These are phyloP conservation scores for Hexamita inflata DNA, from an alignment of 208 protist species.

Conservation along the genomic window DNA sequence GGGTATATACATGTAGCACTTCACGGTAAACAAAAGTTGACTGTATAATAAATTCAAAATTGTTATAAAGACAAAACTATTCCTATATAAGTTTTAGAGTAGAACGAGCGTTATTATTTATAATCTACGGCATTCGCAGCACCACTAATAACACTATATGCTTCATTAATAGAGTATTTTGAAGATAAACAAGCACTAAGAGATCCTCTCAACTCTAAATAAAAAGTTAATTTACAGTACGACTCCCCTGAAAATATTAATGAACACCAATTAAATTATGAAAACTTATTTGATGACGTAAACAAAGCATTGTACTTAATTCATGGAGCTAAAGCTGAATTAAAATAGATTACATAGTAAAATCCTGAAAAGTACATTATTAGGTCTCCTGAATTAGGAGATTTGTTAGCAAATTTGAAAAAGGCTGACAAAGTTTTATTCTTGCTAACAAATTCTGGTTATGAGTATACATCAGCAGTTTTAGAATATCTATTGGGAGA, in stretches of 20 bases:
- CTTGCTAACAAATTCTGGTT: neutral
- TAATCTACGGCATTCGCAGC: neutral
- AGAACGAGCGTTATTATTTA: neutral
- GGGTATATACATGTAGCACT: neutral
- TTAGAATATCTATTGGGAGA: neutral
- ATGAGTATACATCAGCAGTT: neutral
- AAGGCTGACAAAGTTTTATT: neutral
- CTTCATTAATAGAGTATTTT: neutral
- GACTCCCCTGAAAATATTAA: neutral
- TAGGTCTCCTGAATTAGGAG: neutral
- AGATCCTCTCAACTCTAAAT: neutral
- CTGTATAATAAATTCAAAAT: neutral
- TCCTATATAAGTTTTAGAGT: neutral
- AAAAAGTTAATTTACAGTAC: neutral
- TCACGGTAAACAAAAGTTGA: neutral
- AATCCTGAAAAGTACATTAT: neutral
- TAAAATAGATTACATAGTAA: neutral
- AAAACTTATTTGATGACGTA: neutral
- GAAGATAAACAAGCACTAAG: neutral
- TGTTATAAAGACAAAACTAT: neutral
- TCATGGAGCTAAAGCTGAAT: neutral
- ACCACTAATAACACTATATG: neutral
- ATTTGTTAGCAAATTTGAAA: neutral
- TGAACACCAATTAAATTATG: neutral
- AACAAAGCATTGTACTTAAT: neutral